Evolutionary conservation across 495 filamentous ascomycete species (phyloP), one percentile per base, ranked within the genome.

Genomic region (Umbilicaria muhlenbergii): DNA sequence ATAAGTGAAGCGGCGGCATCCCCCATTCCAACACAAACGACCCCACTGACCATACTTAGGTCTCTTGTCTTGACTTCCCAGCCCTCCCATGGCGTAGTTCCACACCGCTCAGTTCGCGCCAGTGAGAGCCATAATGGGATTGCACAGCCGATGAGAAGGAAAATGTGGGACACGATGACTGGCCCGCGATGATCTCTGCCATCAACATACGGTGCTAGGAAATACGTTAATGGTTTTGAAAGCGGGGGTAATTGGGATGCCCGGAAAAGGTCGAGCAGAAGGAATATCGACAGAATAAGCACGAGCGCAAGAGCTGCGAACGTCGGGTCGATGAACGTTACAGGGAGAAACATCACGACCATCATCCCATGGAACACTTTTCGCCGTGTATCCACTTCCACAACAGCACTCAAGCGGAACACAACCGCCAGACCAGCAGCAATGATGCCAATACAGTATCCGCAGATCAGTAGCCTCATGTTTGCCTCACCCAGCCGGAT

Each of bases 331-430:
- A 95, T 59, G 54, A 78, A 92, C 2, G 78, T 78, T 2, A 83
- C 74, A 11, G 91, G 86, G 3, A 95, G 70, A 48, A 99, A 81
- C 84, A 99, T 93, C 35, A 77, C 71, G 32, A 96, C 87, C 76
- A 95, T 94, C 77, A 86, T 94, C 48, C 89, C 91, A 59, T 99
- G 91, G 61, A 99, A 99, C 10, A 99, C 82, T 61, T 99, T 99
- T 33, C 91, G 77, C n/a, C 91, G 74, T 3, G 91, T 99, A 61
- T 99, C 92, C 32, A 96, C 87, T 62, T 94, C 84, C 5, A 72
- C 71, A 42, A 81, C 56, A 12, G 76, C 60, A 33, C 80, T 81
- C 19, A 95, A 68, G 32, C 72, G 73, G 45, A 83, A 71, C 4
- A 95, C 86, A 3, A 82, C 60, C 2, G 71, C 61, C 34, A 98